These are phyloP conservation scores for Epichloe scottii DNA, from an alignment of 2,329 filamentous ascomycete species.

Conservation along the genomic window DNA sequence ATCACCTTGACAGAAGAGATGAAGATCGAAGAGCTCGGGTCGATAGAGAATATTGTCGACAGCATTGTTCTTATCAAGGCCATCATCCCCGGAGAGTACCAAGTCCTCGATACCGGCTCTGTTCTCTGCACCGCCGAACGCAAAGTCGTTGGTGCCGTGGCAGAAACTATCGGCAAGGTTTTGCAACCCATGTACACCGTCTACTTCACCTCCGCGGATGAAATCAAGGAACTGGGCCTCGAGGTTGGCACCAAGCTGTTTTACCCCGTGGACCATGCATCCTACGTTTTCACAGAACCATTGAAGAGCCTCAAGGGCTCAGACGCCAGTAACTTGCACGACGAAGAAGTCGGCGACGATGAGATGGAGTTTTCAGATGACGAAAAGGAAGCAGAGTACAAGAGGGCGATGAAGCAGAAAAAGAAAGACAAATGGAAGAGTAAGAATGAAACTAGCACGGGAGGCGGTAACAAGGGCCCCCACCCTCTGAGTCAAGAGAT, in stretches of 20 bases:
- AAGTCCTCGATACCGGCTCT: conserved; percentile 74
- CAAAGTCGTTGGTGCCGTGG: conserved; percentile 66
- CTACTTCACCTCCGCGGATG: conserved; percentile 55
- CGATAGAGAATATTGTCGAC: conserved; percentile 65
- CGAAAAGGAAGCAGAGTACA: conserved; percentile 80
- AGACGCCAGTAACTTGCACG: conserved; percentile 88
- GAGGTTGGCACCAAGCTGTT: conserved; percentile 58
- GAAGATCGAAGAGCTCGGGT: conserved; percentile 63
- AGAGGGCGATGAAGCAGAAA: conserved; percentile 55
- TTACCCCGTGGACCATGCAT: conserved; percentile 68
- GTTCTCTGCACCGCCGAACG: conserved; percentile 69
- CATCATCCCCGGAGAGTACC: conserved; percentile 65
- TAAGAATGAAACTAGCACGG: conserved; percentile 26
- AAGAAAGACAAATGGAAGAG: conserved; percentile 37
- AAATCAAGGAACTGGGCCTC: conserved; percentile 56
- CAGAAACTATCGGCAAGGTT: conserved; percentile 76
- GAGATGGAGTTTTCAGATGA: conserved; percentile 96
- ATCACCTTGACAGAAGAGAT: conserved; percentile 66
- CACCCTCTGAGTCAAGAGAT: conserved; percentile 29
- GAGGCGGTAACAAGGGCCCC: conserved; percentile 22
- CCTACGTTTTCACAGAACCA: conserved; percentile 75
- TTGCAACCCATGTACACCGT: conserved; percentile 79
- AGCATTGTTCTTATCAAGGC: conserved; percentile 70
- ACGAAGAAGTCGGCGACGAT: conserved; percentile 76
- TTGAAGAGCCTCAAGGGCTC: conserved; percentile 73